These are phyloP conservation scores for Debaryomyces maramus DNA, from an alignment of 805 yeast genomes.

Conservation along the genomic window DNA sequence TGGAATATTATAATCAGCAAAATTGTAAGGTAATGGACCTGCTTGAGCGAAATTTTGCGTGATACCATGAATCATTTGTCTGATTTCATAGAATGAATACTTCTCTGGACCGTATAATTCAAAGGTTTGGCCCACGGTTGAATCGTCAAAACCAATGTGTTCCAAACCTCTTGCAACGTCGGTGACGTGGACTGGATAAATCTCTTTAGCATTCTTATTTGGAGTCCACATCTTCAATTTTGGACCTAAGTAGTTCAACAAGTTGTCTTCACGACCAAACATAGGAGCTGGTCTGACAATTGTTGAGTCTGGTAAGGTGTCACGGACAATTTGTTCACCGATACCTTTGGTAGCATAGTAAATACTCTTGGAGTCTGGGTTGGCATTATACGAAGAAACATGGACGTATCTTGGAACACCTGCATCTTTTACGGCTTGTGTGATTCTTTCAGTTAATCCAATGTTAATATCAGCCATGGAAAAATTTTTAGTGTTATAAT, in stretches of 20 bases:
- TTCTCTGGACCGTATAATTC: constrained; percentile 76
- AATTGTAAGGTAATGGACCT: constrained; percentile 45
- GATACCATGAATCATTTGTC: constrained; percentile 67
- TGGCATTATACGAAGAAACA: constrained; percentile 77
- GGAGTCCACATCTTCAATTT: constrained; percentile 63
- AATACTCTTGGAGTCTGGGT: constrained; percentile 64
- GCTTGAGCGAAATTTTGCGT: constrained; percentile 49
- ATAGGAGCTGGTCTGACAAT: constrained; percentile 84
- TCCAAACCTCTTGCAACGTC: constrained; percentile 82
- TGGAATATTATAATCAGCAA: constrained; percentile 45
- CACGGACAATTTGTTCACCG: constrained; percentile 71
- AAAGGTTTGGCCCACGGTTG: constrained; percentile 72
- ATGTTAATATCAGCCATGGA: constrained; percentile 80
- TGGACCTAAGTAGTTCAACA: constrained; percentile 61
- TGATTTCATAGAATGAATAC: constrained; percentile 59
- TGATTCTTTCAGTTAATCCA: constrained; percentile 75
- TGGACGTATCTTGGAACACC: constrained; percentile 75
- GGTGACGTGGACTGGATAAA: constrained; percentile 70
- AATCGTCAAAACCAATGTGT: constrained; percentile 76
- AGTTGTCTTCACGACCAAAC: constrained; percentile 72
- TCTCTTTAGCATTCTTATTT: constrained; percentile 58
- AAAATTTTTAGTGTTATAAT: constrained; percentile 75
- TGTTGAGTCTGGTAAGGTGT: constrained; percentile 69
- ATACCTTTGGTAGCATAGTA: constrained; percentile 78
- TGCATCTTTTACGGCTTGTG: constrained; percentile 66